phyloP scores from a whole-genome alignment of 495 filamentous ascomycete genomes.

The Halenospora varia region DNA sequence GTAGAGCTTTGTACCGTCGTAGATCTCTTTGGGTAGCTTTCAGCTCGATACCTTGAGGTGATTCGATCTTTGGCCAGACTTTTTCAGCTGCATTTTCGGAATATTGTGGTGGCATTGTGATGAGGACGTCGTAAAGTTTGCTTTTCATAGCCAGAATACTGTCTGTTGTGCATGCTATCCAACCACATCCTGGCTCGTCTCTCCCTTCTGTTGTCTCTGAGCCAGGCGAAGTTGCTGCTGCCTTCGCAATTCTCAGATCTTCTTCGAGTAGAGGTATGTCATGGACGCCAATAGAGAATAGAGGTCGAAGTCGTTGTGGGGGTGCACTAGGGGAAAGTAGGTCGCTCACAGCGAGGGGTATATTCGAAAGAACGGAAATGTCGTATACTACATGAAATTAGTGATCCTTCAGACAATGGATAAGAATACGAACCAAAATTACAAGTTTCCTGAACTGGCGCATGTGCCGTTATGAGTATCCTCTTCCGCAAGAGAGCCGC shows the following conservation, averaged over 20 bases:
- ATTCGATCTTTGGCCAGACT: slow-evolving; percentile 72
- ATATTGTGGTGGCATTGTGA: slow-evolving; percentile 68
- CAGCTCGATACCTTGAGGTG: slow-evolving; percentile 54
- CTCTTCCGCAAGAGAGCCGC: slow-evolving; percentile 86
- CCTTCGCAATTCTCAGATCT: slow-evolving; percentile 38
- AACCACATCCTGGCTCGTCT: slow-evolving; percentile 58
- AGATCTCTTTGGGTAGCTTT: slow-evolving; percentile 90
- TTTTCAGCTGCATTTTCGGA: slow-evolving; percentile 52
- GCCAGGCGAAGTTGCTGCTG: slow-evolving; percentile 17
- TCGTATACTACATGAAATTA: slow-evolving; percentile 65
- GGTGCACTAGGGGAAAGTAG: slow-evolving; percentile 58
- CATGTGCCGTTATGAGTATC: slow-evolving; percentile 77
- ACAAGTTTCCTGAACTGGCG: slow-evolving; percentile 80
- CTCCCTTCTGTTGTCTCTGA: slow-evolving; percentile 12
- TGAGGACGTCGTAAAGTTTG: slow-evolving; percentile 80
- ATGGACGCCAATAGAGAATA: slow-evolving; percentile 89
- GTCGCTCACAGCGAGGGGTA: slow-evolving; percentile 60
- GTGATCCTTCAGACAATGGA: too few relatives aligned
- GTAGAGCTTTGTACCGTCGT: slow-evolving; percentile 71
- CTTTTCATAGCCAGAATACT: slow-evolving; percentile 82
- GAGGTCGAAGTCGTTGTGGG: slow-evolving; percentile 66
- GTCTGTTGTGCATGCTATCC: slow-evolving; percentile 95
- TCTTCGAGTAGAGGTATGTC: slow-evolving; percentile 78
- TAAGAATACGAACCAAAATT: slow-evolving; percentile 80
- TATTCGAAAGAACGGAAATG: slow-evolving; percentile 82